Conservation (phyloP, 2,329 filamentous ascomycete species). For the Colletotrichum salicis region DNA sequence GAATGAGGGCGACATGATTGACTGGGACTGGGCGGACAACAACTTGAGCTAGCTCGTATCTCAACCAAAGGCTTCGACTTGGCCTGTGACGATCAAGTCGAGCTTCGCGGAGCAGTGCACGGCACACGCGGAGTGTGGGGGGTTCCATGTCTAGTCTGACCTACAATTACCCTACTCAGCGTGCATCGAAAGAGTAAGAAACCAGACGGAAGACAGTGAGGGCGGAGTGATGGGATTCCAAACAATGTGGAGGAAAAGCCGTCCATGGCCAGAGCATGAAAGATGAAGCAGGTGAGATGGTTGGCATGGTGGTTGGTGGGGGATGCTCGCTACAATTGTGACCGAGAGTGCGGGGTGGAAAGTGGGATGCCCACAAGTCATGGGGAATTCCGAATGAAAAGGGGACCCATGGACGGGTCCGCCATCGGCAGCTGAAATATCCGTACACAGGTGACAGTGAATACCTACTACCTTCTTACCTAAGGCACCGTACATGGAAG, state of each 20-base stretch:
- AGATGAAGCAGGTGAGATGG: background rate
- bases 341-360: slow-evolving; percentile 40
- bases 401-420: background rate
- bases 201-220: background rate
- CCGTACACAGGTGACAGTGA: no score
- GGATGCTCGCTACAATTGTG: slow-evolving; percentile 43
- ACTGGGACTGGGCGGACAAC: no score
- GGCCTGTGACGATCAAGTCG: no score
- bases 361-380: background rate
- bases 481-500: background rate
- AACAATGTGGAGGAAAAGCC: background rate
- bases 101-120: no score
- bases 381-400: background rate
- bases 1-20: no score
- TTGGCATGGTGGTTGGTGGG: background rate
- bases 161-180: no score
- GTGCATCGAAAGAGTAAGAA: background rate
- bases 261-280: background rate
- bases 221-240: background rate
- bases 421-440: background rate
- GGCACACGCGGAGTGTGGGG: no score
- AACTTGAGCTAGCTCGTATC: no score
- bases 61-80: no score
- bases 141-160: no score
- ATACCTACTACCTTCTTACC: no score